Conservation (phyloP, 805 yeast genomes). For the Starmerella riodocensis region DNA sequence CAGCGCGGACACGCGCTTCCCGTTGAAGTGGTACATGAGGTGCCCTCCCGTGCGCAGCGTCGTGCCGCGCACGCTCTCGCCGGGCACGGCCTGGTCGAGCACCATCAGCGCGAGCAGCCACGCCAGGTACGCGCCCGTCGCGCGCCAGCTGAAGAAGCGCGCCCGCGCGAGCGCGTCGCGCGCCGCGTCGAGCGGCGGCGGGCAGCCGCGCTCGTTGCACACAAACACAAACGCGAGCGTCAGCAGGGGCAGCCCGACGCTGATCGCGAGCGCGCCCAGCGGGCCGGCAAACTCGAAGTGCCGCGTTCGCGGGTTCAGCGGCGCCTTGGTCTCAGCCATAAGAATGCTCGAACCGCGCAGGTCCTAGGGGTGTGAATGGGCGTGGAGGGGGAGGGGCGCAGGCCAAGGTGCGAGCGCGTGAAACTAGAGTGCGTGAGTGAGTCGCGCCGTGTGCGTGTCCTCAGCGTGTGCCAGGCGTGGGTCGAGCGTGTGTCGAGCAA, state of each 20-base stretch:
- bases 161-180: constrained; percentile 11
- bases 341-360: too few species aligned
- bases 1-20: constrained; percentile 41
- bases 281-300: constrained; percentile 68
- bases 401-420: too few species aligned
- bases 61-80: constrained; percentile 50
- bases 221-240: constrained; percentile 46
- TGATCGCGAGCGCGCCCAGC: constrained; percentile 55
- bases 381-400: too few species aligned
- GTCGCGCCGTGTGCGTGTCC: too few species aligned
- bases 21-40: constrained; percentile 71
- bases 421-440: too few species aligned
- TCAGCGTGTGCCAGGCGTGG: too few species aligned
- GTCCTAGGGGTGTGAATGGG: too few species aligned
- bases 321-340: too few species aligned
- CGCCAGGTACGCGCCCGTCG: constrained; percentile 50
- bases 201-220: constrained; percentile 39
- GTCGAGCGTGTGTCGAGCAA: too few species aligned
- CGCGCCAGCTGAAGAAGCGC: constrained; percentile 23
- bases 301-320: constrained; percentile 53
- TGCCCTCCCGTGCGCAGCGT: constrained; percentile 60
- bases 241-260: constrained; percentile 54
- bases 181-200: constrained; percentile 19
- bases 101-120: constrained; percentile 63
- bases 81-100: constrained; percentile 57